Evolutionary conservation across 129 eudicot genomes (phyloP).

Genomic region (Flaveria trinervia): DNA sequence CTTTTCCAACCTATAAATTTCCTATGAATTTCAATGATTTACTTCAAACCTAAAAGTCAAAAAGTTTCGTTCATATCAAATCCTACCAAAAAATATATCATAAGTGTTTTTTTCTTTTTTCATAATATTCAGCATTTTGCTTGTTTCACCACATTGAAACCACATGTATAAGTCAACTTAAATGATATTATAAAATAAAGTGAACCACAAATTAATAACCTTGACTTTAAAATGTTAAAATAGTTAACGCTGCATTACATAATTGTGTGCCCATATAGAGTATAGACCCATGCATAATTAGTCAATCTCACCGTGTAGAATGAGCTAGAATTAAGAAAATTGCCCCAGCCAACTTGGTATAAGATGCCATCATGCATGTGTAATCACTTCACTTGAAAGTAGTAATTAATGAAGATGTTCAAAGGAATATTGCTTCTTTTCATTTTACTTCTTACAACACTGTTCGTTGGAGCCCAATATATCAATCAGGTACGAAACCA

Average conservation of each 20-base stretch:
- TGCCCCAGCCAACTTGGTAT: not conserved
- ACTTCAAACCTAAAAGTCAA: no score
- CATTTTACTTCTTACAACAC: not conserved
- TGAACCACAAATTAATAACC: not conserved
- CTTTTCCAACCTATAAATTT: no score
- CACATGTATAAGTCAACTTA: not conserved
- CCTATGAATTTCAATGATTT: no score
- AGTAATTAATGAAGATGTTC: not conserved
- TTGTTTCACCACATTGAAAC: not conserved
- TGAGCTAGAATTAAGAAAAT: not conserved
- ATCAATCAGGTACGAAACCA: constrained; percentile 1
- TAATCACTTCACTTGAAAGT: not conserved
- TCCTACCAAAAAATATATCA: not conserved
- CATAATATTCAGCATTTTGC: not conserved
- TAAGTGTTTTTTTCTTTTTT: not conserved
- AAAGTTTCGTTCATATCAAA: no score
- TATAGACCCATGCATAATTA: not conserved
- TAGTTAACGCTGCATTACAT: not conserved
- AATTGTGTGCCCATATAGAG: not conserved
- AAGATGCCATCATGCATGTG: not conserved
- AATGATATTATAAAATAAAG: not conserved
- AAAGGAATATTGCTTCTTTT: constrained; percentile 5
- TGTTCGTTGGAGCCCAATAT: not conserved
- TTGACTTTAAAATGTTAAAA: not conserved
- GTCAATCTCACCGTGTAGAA: constrained; percentile 1